Evolutionary conservation across 441 rosid species (phyloP).

Genomic region (Caryocar brasiliense): DNA sequence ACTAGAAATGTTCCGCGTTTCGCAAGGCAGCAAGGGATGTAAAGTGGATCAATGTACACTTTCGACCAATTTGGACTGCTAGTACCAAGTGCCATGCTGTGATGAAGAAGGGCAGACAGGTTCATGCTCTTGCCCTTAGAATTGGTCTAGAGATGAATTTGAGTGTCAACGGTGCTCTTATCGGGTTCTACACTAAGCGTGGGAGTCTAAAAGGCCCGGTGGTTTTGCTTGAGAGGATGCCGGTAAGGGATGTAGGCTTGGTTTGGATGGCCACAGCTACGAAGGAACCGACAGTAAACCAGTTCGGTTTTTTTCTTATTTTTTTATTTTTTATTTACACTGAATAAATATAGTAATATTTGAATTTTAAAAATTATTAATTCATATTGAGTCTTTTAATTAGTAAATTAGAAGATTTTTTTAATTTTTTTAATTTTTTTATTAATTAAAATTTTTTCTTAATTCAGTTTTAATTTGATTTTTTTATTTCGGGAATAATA

Average conservation of each 20-base stretch:
- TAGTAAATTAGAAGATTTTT: too few relatives aligned
- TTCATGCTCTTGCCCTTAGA: constrained; percentile 56
- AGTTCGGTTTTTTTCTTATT: too few relatives aligned
- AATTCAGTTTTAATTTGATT: too few relatives aligned
- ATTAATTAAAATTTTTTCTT: too few relatives aligned
- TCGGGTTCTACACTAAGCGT: constrained; percentile 47
- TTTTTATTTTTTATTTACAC: too few relatives aligned
- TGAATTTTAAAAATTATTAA: too few relatives aligned
- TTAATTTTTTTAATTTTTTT: too few relatives aligned
- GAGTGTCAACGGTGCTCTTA: constrained; percentile 58
- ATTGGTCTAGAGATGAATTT: constrained; percentile 39
- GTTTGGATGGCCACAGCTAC: too few relatives aligned
- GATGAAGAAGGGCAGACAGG: constrained; percentile 44
- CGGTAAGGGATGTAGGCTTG: constrained; percentile 36
- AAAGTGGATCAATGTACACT: constrained; percentile 47
- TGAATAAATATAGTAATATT: too few relatives aligned
- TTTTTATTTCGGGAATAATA: too few relatives aligned
- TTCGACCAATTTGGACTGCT: constrained; percentile 50
- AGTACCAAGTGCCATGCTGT: constrained; percentile 31
- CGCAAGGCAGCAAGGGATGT: constrained; percentile 24
- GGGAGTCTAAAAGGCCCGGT: constrained; percentile 34
- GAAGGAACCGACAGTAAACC: too few relatives aligned
- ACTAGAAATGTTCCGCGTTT: constrained; percentile 33
- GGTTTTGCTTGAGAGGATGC: constrained; percentile 42
- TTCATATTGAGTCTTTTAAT: too few relatives aligned